These are phyloP conservation scores for Teratosphaeriaceae sp. DNA, from an alignment of 2,329 filamentous ascomycete species.

Conservation along the genomic window DNA sequence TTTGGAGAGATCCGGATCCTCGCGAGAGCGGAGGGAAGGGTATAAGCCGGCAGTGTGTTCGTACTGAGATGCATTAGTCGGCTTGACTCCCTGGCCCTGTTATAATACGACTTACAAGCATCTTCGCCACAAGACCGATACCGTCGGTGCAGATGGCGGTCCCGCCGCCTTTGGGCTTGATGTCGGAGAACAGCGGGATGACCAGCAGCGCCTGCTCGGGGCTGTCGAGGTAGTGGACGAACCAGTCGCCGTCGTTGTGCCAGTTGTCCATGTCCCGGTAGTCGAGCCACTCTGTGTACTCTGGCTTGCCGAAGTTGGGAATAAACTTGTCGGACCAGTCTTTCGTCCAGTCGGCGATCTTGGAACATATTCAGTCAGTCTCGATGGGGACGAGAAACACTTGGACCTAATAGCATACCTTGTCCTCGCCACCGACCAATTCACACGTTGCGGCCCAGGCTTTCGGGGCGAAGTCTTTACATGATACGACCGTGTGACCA, in stretches of 20 bases:
- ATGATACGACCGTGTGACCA: conserved; percentile 47
- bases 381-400: too few relatives aligned
- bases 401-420: conserved; percentile 34
- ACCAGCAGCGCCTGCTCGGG: conserved; percentile 63
- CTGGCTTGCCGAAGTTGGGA: conserved; percentile 57
- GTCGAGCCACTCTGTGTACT: conserved; percentile 34
- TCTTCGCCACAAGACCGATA: conserved; percentile 50
- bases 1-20: conserved; percentile 32
- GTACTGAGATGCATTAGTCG: conserved; percentile 28
- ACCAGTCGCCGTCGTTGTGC: conserved; percentile 69
- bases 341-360: conserved; percentile 30
- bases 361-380: too few relatives aligned
- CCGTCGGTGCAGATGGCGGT: conserved; percentile 48
- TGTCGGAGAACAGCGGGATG: conserved; percentile 61
- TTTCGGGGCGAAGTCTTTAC: conserved; percentile 53
- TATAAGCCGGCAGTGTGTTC: conserved; percentile 59
- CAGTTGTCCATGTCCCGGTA: conserved; percentile 52
- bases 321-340: conserved; percentile 61
- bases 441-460: conserved; percentile 62
- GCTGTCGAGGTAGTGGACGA: conserved; percentile 64
- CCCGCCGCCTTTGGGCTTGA: conserved; percentile 54
- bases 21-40: conserved; percentile 56
- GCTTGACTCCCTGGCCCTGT: background rate
- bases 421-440: conserved; percentile 57
- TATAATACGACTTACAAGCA: conserved; percentile 27